Base-by-base conservation (phyloP, 345 rosid species). In the Microcos paniculata region DNA sequence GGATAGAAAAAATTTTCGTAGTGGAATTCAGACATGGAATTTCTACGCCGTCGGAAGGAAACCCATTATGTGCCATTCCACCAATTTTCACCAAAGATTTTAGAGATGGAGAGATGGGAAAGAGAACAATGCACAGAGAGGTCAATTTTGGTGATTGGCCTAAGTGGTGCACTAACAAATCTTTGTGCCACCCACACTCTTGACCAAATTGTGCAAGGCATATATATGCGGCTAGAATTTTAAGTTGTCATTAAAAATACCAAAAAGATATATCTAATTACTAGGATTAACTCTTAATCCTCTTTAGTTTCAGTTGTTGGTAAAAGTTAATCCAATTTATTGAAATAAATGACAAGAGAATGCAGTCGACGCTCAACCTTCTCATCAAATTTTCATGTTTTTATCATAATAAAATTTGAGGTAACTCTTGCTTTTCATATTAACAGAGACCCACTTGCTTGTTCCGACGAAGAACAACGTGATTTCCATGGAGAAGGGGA, bases 121-220 rank as follows among this genome's bases (percentile, higher is more conserved):
- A 13, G 18, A 5, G 7, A 5, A 4, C 40, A 35, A 16, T 28
- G 51, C 40, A 11, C 19, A 28, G 43, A 46, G 21, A 30, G 67
- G 67, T 73, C 74, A 71, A 71, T 10, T 19, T 70, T 71, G 63
- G 49, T 71, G 74, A 35, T 35, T 55, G 55, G 33, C 63, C 51
- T 23, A 53, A 71, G 74, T 71, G 62, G 26, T 55, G 74, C 46
- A 21, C 74, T 53, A 53, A 35, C n/a, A 21, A 38, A 33, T 52
- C 21, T 46, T 45, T 71, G 21, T 70, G 45, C 49, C 46, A 12
- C 5, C 31, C 31, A 21, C n/a, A 31, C 30, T 33, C 48, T 52
- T 70, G 19, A 53, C 62, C 62, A n/a, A 52, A 70, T 18, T 51
- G n/a, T n/a, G 18, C 55, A 13, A 51, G 55, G n/a, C 55, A 51